Conservation (phyloP, 2,329 filamentous ascomycete species). For the Pseudogymnoascus sp. region DNA sequence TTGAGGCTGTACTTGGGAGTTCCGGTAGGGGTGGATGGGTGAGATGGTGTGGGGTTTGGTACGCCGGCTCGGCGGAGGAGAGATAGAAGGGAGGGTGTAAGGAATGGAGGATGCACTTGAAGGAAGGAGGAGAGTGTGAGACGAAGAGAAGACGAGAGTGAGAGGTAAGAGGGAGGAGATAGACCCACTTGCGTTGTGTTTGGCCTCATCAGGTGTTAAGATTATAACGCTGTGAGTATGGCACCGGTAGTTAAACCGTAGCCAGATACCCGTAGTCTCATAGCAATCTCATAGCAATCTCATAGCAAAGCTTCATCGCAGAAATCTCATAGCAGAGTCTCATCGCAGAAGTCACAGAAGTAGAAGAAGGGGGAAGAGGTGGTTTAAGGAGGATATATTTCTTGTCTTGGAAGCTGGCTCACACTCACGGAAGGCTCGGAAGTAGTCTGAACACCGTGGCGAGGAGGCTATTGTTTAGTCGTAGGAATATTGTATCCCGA, state of each 20-base stretch:
- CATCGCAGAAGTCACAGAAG: not conserved
- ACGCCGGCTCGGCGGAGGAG: not conserved
- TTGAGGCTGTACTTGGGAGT: not conserved
- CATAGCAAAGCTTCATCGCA: too few relatives aligned
- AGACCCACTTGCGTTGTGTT: not conserved
- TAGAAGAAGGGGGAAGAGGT: not conserved
- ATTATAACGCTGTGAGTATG: not conserved
- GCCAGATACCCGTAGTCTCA: too few relatives aligned
- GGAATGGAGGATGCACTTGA: not conserved
- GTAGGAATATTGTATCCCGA: not conserved
- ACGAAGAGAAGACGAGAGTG: not conserved
- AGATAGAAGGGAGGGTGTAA: not conserved
- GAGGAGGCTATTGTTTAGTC: not conserved
- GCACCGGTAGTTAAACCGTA: not conserved
- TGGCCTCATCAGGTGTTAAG: not conserved
- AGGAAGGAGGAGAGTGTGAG: not conserved
- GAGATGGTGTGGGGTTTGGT: not conserved
- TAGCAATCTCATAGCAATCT: too few relatives aligned
- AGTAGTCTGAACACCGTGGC: not conserved
- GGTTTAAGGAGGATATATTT: not conserved
- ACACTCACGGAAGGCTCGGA: not conserved
- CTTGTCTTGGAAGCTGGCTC: not conserved
- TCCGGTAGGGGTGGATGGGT: not conserved
- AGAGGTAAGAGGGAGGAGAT: not conserved
- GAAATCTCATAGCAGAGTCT: too few relatives aligned